Percentiles rank a stretch among this genome's conserved stretches.
Conservation (phyloP, 2,329 filamentous ascomycete species). For the Zarea fungicola region DNA sequence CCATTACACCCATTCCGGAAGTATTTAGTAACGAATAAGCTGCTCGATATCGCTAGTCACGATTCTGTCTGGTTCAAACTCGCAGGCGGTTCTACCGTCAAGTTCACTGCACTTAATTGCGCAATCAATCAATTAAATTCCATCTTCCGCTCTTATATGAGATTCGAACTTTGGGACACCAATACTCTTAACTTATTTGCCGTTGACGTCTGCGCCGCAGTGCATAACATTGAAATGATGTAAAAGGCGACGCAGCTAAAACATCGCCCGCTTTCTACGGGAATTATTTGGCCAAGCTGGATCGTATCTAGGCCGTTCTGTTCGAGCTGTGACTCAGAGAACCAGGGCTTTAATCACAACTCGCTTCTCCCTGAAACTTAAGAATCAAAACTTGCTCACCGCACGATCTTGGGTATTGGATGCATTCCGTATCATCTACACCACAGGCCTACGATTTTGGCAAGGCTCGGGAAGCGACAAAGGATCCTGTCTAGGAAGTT, state of each 20-base stretch:
- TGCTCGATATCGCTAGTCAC: constrained; percentile 20
- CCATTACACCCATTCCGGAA: too few relatives aligned
- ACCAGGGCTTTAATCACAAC: too few relatives aligned
- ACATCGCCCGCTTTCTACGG: neutral
- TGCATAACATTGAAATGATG: constrained; percentile 19
- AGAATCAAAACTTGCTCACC: constrained; percentile 14
- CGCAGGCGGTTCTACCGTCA: constrained; percentile 9
- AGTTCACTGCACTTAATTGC: constrained; percentile 19
- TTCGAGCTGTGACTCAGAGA: constrained; percentile 15
- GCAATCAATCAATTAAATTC: constrained; percentile 20
- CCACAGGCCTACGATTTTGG: constrained; percentile 1
- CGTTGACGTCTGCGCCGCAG: constrained; percentile 20
- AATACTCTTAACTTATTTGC: constrained; percentile 21
- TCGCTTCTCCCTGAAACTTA: too few relatives aligned
- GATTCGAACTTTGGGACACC: neutral
- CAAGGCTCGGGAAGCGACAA: constrained; percentile 8
- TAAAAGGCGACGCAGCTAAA: constrained; percentile 15
- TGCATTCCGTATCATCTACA: constrained; percentile 18
- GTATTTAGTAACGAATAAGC: too few relatives aligned
- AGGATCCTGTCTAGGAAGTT: neutral
- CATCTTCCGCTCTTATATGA: constrained; percentile 13
- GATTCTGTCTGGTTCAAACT: constrained; percentile 20
- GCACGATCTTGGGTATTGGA: constrained; percentile 18
- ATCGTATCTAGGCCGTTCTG: constrained; percentile 19
- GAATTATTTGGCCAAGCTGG: constrained; percentile 15